Evolutionary conservation across 768 basidiomycete genomes (phyloP).

Genomic region (Tricholomella constricta): DNA sequence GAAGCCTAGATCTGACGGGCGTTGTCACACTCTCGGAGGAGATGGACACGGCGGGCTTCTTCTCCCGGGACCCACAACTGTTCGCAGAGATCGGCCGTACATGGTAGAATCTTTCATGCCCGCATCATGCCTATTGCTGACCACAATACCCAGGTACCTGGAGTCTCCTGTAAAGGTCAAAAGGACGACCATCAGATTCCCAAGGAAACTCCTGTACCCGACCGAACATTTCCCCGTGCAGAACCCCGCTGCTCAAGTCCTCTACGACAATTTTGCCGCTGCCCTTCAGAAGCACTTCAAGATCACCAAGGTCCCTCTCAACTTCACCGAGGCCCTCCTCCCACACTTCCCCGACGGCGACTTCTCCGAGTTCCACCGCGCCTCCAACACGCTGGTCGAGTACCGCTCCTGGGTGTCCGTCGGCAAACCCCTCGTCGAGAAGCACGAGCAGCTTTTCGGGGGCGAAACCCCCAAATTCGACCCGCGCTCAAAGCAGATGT

Average conservation of each 20-base stretch:
- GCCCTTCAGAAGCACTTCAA: conserved; percentile 27
- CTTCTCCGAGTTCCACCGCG: conserved; percentile 29
- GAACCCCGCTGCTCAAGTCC: conserved; percentile 30
- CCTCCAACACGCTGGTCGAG: conserved; percentile 36
- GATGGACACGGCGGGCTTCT: conserved; percentile 42
- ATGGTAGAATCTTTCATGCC: conserved; percentile 27
- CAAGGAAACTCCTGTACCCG: conserved; percentile 34
- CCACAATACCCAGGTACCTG: conserved; percentile 28
- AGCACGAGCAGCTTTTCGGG: conserved; percentile 21
- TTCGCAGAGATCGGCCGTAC: conserved; percentile 28
- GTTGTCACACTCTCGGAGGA: conserved; percentile 39
- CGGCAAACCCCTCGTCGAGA: conserved; percentile 32
- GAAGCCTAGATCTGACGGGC: conserved; percentile 33
- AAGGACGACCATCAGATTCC: conserved; percentile 26
- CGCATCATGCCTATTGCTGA: neutral
- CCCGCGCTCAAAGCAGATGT: conserved; percentile 32
- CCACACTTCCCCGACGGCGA: conserved; percentile 30
- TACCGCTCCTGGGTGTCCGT: conserved; percentile 38
- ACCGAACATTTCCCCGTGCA: conserved; percentile 37
- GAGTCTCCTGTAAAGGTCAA: conserved; percentile 28
- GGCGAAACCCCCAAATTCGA: conserved; percentile 31
- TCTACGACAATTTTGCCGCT: conserved; percentile 31
- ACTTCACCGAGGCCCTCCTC: conserved; percentile 30
- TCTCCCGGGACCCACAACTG: conserved; percentile 33
- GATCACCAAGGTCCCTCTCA: conserved; percentile 26